These are phyloP conservation scores for Myriosclerotinia curreyana DNA, from an alignment of 2,329 filamentous ascomycete species.

Conservation along the genomic window DNA sequence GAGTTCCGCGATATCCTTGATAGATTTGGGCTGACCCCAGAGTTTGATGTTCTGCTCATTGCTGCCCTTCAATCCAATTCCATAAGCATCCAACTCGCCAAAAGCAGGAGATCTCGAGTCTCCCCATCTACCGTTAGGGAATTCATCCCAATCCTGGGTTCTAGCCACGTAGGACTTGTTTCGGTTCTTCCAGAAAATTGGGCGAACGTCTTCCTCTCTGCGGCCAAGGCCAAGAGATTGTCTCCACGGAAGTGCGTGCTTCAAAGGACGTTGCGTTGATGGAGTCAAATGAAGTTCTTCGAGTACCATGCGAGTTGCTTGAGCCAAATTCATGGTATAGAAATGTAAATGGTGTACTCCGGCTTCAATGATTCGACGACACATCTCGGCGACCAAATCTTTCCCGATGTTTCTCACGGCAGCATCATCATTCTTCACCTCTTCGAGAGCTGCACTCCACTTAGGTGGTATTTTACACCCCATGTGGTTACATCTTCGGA, in stretches of 20 bases:
- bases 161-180: constrained; percentile 94
- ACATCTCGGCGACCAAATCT: constrained; percentile 83
- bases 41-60: constrained; percentile 95
- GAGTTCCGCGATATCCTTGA: constrained; percentile 76
- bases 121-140: constrained; percentile 97
- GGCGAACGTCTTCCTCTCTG: constrained; percentile 90
- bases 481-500: constrained; percentile 87
- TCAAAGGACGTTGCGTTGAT: constrained; percentile 70
- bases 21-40: constrained; percentile 80
- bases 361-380: constrained; percentile 74
- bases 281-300: constrained; percentile 85
- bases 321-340: constrained; percentile 98
- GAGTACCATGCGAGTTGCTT: constrained; percentile 89
- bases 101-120: constrained; percentile 95
- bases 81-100: constrained; percentile 91
- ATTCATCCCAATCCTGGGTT: constrained; percentile 98
- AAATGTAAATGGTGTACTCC: constrained; percentile 92
- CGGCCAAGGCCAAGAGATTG: constrained; percentile 87
- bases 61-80: constrained; percentile 87
- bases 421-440: constrained; percentile 94
- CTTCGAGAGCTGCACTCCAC: constrained; percentile 81
- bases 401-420: constrained; percentile 89
- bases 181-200: constrained; percentile 97
- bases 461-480: constrained; percentile 76
- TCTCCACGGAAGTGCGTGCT: constrained; percentile 93